Evolutionary conservation across 495 filamentous ascomycete genomes (phyloP).

Genomic region (Glonium stellatum): DNA sequence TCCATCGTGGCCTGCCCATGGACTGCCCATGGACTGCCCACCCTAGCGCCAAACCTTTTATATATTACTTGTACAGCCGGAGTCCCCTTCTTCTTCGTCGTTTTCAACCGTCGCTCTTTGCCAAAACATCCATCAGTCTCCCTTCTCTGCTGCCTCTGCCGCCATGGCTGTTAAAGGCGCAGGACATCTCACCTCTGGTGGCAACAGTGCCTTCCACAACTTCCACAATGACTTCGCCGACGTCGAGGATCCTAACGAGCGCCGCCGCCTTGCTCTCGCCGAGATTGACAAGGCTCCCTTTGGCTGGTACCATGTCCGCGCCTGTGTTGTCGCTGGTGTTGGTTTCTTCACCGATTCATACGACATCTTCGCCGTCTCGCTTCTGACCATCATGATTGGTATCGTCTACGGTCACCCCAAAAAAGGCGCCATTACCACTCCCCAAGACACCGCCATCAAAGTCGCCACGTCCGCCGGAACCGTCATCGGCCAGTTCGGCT

Average conservation of each 20-base stretch:
- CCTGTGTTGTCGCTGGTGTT: constrained; percentile 69
- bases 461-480: constrained; percentile 79
- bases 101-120: background rate
- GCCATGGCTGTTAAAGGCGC: constrained; percentile 7
- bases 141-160: background rate
- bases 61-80: background rate
- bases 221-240: constrained; percentile 40
- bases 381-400: constrained; percentile 54
- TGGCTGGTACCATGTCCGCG: constrained; percentile 71
- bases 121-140: background rate
- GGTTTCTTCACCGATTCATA: constrained; percentile 82
- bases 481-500: constrained; percentile 75
- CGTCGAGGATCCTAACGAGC: constrained; percentile 64
- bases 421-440: constrained; percentile 43
- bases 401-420: constrained; percentile 63
- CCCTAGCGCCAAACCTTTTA: too few species aligned
- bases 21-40: too few species aligned
- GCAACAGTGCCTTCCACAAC: constrained; percentile 29
- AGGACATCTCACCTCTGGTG: constrained; percentile 13
- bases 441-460: constrained; percentile 74
- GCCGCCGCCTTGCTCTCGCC: constrained; percentile 65
- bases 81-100: background rate
- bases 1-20: too few species aligned
- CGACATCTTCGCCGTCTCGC: constrained; percentile 76
- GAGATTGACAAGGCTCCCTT: constrained; percentile 76